Evolutionary conservation across 768 basidiomycete species (phyloP).

Genomic region (Trametes coccinea): DNA sequence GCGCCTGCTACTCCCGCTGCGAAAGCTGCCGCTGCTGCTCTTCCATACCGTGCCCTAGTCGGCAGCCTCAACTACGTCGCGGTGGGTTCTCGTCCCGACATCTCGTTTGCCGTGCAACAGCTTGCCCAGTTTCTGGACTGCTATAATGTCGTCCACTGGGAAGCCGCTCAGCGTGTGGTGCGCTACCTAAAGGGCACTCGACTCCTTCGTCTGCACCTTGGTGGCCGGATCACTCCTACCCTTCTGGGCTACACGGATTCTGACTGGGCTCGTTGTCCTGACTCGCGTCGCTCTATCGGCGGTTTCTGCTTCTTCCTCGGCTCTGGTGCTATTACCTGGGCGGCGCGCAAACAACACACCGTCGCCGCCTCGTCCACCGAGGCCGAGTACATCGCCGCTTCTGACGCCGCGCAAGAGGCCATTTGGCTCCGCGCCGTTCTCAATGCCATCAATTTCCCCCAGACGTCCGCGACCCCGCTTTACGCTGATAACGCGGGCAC

Average conservation of each 20-base stretch:
- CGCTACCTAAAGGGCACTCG: conserved; percentile 28
- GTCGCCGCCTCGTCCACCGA: conserved; percentile 36
- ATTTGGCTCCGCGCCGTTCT: conserved; percentile 32
- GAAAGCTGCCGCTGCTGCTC: background rate
- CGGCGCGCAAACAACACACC: conserved; percentile 26
- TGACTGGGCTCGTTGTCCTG: conserved; percentile 28
- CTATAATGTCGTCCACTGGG: conserved; percentile 24
- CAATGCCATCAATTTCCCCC: conserved; percentile 22
- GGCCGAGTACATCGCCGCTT: conserved; percentile 46
- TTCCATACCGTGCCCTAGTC: conserved; percentile 33
- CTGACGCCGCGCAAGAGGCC: conserved; percentile 30
- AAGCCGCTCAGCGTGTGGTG: conserved; percentile 28
- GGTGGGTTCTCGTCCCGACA: conserved; percentile 19
- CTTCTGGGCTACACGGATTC: conserved; percentile 27
- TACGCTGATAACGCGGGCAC: conserved; percentile 41
- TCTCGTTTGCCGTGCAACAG: conserved; percentile 23
- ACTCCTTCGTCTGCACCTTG: conserved; percentile 12
- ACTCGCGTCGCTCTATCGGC: conserved; percentile 28
- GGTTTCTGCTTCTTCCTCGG: conserved; percentile 30
- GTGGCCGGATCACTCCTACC: conserved; percentile 6
- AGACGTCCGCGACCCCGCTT: conserved; percentile 20
- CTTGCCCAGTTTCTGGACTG: conserved; percentile 23
- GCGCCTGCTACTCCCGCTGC: background rate
- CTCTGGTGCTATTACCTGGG: conserved; percentile 30
- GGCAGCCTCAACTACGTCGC: conserved; percentile 32